Conservation (phyloP, 2,329 filamentous ascomycete species). For the Sporothrix schenckii region DNA sequence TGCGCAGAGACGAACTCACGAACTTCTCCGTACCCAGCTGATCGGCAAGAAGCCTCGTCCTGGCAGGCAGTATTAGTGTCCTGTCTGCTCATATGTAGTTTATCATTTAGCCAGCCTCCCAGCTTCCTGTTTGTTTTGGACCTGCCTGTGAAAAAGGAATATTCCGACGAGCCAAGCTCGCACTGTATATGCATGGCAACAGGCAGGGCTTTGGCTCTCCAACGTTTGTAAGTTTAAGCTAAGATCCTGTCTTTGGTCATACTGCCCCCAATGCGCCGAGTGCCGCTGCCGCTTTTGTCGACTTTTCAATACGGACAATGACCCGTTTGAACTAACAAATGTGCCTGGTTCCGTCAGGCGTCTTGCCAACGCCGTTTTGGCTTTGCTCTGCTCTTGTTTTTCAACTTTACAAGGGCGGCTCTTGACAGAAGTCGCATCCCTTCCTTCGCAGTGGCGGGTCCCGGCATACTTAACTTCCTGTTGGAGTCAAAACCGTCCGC, state of each 20-base stretch:
- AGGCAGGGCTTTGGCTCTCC: not conserved
- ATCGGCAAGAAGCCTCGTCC: slow-evolving; percentile 2
- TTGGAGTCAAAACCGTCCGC: not conserved
- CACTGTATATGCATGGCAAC: not conserved
- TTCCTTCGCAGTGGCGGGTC: not conserved
- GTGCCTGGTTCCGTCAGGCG: slow-evolving; percentile 23
- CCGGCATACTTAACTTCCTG: not conserved
- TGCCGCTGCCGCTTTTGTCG: not conserved
- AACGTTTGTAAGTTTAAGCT: slow-evolving; percentile 12
- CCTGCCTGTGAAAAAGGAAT: not conserved
- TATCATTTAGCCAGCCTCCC: not conserved
- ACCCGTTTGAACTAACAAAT: slow-evolving; percentile 11
- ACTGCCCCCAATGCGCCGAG: not conserved
- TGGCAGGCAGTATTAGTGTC: slow-evolving; percentile 10
- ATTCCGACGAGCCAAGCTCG: not conserved
- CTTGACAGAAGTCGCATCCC: not conserved
- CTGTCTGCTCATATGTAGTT: not conserved
- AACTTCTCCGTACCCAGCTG: not conserved
- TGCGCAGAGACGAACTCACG: not conserved
- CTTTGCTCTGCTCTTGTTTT: not conserved
- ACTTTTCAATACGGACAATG: not conserved
- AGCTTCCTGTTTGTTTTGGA: not conserved
- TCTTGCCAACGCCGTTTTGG: not conserved
- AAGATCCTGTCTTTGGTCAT: not conserved
- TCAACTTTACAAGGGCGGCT: not conserved